Percentiles rank a stretch among this genome's conserved stretches.
Conservation (phyloP, 139 green algal species). For the Chlorella sp. region DNA sequence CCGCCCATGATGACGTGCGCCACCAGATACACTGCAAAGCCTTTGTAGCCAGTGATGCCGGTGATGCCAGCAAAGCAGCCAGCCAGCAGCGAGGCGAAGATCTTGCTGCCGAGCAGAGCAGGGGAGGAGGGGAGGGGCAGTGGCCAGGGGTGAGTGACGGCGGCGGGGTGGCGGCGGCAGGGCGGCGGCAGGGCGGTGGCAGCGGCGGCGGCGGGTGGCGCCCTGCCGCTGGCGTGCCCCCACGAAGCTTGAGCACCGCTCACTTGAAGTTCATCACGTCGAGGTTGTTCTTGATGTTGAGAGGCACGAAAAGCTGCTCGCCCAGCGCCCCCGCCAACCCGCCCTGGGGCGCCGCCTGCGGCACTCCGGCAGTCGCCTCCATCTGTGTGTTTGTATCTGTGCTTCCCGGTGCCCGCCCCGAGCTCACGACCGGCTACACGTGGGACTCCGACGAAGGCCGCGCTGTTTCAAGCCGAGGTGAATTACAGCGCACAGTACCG, state of each 20-base stretch:
- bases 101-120: constrained; percentile 32
- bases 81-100: constrained; percentile 52
- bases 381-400: neutral
- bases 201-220: neutral
- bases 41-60: constrained; percentile 57
- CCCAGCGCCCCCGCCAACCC: neutral
- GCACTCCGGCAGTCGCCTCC: neutral
- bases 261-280: constrained; percentile 36
- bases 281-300: constrained; percentile 24
- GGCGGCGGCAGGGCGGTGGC: no score
- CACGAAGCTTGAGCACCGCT: neutral
- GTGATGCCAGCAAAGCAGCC: constrained; percentile 49
- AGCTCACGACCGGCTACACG: no score
- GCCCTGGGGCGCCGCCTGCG: constrained; percentile 3
- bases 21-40: constrained; percentile 55
- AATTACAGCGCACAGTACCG: neutral
- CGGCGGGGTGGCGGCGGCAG: neutral
- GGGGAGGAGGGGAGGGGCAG: neutral
- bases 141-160: neutral
- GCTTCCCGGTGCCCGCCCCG: no score
- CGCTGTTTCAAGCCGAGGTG: neutral
- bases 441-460: no score
- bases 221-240: neutral
- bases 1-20: constrained; percentile 42
- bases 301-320: neutral